Base-by-base conservation (phyloP, 1,139 yeast genomes). In the Trichomonascaceae sp. region DNA sequence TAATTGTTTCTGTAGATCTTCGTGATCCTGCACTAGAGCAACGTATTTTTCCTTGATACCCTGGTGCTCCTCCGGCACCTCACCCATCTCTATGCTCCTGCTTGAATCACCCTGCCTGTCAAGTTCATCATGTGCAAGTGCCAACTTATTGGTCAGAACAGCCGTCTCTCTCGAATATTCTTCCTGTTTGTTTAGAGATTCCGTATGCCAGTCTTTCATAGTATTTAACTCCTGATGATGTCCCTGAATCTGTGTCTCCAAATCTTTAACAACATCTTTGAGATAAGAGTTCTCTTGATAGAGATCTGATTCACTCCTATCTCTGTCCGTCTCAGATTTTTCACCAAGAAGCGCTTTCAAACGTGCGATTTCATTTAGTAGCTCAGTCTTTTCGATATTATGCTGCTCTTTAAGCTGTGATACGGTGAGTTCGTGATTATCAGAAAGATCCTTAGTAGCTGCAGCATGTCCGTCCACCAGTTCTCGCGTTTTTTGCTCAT, bases 1-100 rank as follows among this genome's bases (percentile, higher is more conserved):
- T 13, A 72, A 60, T 55, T 71, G 72, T 43, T 53, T 53, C 45
- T 60, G 59, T 17, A 67, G 57, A 43, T 56, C 55, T n/a, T 52
- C 50, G 46, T 65, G 63, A 20, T 63, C 64, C 19, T 52, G 54
- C 27, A 55, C 52, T 20, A 65, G 58, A 18, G 57, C 53, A 15
- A 60, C 60, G 39, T 63, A 60, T 49, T 55, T 56, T 19, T 54
- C 44, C 36, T 27, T 7, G 32, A 27, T 27, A 27, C 32, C 32
- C 12, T 27, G 32, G 32, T 58, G 44, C 18, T 41, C 43, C 17
- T 47, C 54, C 10, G 47, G 17, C 12, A 36, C 36, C 9, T 18
- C 18, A 9, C 19, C 24, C 2, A n/a, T 5, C 52, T 22, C 24
- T 12, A 18, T n/a, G 15, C 32, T 43, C 39, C 13, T 24, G 54